A percentile compares a stretch with the other conserved stretches of the same genome.
Conservation (phyloP, 2,329 filamentous ascomycete species). For the Phoma sp. region DNA sequence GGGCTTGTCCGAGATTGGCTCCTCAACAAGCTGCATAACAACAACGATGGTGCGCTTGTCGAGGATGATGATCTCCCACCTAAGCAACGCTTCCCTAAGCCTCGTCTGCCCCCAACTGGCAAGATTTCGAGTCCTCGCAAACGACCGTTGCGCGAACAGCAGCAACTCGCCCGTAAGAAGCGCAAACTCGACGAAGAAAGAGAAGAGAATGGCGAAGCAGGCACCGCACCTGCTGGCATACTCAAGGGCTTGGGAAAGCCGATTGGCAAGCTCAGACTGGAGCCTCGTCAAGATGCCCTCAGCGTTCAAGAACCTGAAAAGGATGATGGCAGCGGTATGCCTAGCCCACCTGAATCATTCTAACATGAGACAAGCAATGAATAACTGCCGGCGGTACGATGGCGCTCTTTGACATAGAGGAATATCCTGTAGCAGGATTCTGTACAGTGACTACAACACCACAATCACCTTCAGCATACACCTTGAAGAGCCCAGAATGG, state of each 20-base stretch:
- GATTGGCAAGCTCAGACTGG: conserved; percentile 57
- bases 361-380: conserved; percentile 15
- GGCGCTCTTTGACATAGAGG: not conserved
- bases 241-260: conserved; percentile 59
- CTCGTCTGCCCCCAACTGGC: conserved; percentile 71
- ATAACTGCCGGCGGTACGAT: not conserved
- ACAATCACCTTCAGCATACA: conserved; percentile 6
- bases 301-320: conserved; percentile 68
- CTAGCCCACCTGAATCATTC: conserved; percentile 79
- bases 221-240: conserved; percentile 25
- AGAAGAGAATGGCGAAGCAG: conserved; percentile 42
- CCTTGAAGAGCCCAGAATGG: not conserved
- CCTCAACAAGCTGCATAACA: conserved; percentile 83
- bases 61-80: conserved; percentile 94
- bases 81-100: conserved; percentile 78
- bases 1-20: conserved; percentile 92
- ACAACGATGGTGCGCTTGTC: conserved; percentile 79
- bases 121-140: conserved; percentile 89
- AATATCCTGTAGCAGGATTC: not conserved
- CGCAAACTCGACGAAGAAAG: conserved; percentile 67
- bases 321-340: conserved; percentile 76
- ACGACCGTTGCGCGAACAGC: conserved; percentile 79
- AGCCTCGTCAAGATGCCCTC: conserved; percentile 64
- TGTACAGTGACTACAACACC: conserved; percentile 3
- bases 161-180: conserved; percentile 85